A percentile compares a stretch with the other conserved stretches of the same genome.
phyloP scores from a whole-genome alignment of 2,329 filamentous ascomycete genomes.

The Ophiostoma australiae region DNA sequence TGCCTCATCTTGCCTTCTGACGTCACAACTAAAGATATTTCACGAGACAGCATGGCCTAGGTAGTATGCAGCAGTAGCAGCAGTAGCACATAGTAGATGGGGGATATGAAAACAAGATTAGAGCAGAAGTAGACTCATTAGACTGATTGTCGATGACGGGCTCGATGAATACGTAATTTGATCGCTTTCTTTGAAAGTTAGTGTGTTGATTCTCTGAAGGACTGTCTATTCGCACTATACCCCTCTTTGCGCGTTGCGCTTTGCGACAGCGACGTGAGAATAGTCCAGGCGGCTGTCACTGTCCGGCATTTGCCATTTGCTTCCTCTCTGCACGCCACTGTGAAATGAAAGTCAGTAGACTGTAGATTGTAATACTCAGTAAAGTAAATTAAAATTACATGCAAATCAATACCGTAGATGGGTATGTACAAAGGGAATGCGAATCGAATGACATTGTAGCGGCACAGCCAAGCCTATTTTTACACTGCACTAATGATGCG shows the following conservation, averaged over 20 bases:
- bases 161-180: neutral
- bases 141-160: neutral
- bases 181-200: neutral
- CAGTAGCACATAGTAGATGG: neutral
- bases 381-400: too few species aligned
- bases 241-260: neutral
- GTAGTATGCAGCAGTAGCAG: neutral
- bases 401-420: neutral
- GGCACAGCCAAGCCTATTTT: neutral
- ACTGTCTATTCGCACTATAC: neutral
- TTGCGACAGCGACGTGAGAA: neutral
- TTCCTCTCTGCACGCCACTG: neutral
- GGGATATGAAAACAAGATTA: neutral
- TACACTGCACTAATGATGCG: neutral
- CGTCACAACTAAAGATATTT: neutral
- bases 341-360: too few species aligned
- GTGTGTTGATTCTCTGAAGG: neutral
- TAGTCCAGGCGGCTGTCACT: neutral
- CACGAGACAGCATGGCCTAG: neutral
- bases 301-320: neutral
- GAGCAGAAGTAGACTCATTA: neutral
- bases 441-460: neutral
- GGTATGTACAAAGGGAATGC: neutral
- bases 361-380: too few species aligned
- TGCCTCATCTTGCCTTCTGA: neutral